These are phyloP conservation scores for Umbelopsis ramanniana DNA, from an alignment of 192 early-diverging fungal genomes.

Conservation along the genomic window DNA sequence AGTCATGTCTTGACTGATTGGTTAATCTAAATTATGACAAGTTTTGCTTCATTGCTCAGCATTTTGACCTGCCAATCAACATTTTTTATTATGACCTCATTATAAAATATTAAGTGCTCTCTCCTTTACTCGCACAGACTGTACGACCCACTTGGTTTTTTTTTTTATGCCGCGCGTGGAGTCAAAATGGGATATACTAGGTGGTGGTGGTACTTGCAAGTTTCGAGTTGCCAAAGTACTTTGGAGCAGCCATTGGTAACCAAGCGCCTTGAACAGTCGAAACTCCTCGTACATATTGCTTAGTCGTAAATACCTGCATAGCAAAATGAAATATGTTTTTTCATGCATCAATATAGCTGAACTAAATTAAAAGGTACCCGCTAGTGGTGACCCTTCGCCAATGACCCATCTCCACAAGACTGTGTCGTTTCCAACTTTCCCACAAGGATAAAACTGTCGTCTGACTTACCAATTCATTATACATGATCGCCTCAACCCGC, in stretches of 20 bases:
- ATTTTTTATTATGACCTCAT: neutral
- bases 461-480: constrained; percentile 78
- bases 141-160: neutral
- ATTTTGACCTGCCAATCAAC: neutral
- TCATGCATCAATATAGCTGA: neutral
- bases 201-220: neutral
- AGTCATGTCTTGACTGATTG: too few relatives aligned
- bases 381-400: too few relatives aligned
- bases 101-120: neutral
- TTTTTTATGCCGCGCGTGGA: neutral
- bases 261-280: constrained; percentile 82
- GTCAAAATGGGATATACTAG: neutral
- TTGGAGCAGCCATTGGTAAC: constrained; percentile 79
- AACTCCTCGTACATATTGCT: constrained; percentile 86
- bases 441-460: neutral
- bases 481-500: constrained; percentile 80
- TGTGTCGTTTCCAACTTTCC: neutral
- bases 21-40: too few relatives aligned
- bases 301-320: constrained; percentile 80
- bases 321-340: neutral
- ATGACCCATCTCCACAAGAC: neutral
- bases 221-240: constrained; percentile 60
- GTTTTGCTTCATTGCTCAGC: neutral
- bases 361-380: constrained; percentile 3
- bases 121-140: neutral